phyloP scores from a whole-genome alignment of 495 filamentous ascomycete genomes.

The Oleoguttula mirabilis region DNA sequence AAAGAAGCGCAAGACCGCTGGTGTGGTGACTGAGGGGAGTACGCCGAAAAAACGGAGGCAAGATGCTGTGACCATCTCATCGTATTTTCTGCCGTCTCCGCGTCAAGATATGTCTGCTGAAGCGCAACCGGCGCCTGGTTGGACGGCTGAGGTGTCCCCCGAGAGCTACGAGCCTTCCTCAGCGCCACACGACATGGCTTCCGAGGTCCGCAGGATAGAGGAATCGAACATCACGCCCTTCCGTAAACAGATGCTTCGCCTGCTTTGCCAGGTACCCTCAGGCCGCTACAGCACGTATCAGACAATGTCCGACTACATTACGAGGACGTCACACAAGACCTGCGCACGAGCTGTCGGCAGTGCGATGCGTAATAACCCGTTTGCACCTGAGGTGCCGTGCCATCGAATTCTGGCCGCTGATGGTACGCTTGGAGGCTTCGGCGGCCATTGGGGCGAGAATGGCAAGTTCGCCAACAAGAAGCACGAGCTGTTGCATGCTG shows the following conservation, averaged over 20 bases:
- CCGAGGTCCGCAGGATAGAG: conserved; percentile 8
- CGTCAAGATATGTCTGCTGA: background rate
- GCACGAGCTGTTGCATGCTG: conserved; percentile 32
- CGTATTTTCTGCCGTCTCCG: conserved; percentile 14
- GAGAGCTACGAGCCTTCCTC: background rate
- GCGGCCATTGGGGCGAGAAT: conserved; percentile 40
- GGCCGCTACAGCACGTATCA: conserved; percentile 66
- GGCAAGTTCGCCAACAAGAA: conserved; percentile 34
- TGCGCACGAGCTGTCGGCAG: conserved; percentile 72
- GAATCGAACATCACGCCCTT: conserved; percentile 15
- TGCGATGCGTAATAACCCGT: conserved; percentile 48
- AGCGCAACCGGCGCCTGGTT: background rate
- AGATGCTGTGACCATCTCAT: conserved; percentile 6
- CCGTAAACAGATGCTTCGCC: conserved; percentile 25
- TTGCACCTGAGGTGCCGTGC: conserved; percentile 34
- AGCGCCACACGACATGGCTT: background rate
- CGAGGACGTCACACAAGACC: conserved; percentile 31
- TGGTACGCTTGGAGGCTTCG: conserved; percentile 37
- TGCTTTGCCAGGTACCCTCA: conserved; percentile 56
- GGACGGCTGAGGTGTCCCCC: background rate
- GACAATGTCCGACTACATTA: conserved; percentile 50
- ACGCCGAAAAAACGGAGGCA: background rate
- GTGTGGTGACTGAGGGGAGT: background rate
- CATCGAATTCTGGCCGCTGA: conserved; percentile 31
- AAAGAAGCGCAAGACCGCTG: conserved; percentile 18